Evolutionary conservation across 371 early-diverging fungal genomes (phyloP), one percentile per base, ranked within the genome.

Genomic region (Massospora cicadina): DNA sequence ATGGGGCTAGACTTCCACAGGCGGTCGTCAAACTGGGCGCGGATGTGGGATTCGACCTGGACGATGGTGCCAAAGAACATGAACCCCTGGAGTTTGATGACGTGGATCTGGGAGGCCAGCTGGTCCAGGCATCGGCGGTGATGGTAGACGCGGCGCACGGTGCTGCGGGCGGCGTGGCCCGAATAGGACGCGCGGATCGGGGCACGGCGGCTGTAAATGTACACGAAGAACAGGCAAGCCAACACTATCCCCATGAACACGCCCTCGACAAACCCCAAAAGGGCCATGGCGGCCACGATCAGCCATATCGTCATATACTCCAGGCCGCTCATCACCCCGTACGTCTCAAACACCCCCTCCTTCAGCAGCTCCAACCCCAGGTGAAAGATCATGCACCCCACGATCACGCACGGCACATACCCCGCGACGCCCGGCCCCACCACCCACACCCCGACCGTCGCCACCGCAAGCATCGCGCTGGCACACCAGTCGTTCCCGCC

Each of bases 61-160:
- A 83, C 84, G 67, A 94, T 86, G 1, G 95, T 91, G 33, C 95
- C 97, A 76, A 95, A 97, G 69, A 97, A 97, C 76, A 91, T 75
- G 66, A 86, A 90, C 10, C 95, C 95, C 71, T 95, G 93, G 26
- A 95, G 71, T 69, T 87, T 86, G 68, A 95, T 77, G 2, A 90
- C 81, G 61, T 88, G 87, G 60, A 93, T 90, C 69, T 91, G 92
- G 1, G 74, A 77, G 21, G 88, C 90, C 1, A 88, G 89, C 33
- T 84, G 74, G 55, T 87, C 83, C 66, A 97, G 73, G 65, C 88
- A 93, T 29, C 77, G 79, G 68, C 88, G 88, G 73, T 95, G 93
- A 23, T 88, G 79, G 68, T 88, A 89, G 7, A 90, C 76, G 17
- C 97, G 80, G 29, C 93, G 84, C 5, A 97, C 94, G 0, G 91